Base-by-base conservation (phyloP, 495 filamentous ascomycete species). In the Talaromyces adpressus region DNA sequence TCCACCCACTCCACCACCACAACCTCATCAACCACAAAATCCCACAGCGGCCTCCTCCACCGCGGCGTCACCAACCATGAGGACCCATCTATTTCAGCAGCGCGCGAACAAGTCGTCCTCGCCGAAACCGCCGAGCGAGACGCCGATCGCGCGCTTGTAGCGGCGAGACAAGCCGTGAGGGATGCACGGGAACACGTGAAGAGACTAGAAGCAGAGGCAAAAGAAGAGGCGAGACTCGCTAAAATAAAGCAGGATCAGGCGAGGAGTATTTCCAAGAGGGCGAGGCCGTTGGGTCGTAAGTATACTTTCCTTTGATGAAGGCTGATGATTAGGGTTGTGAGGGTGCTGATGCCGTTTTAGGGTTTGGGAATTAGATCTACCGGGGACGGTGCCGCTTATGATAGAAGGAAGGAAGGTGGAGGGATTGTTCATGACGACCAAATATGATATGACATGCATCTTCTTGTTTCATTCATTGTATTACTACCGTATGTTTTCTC, bases 191-290 rank as follows among this genome's bases (percentile, higher is more conserved):
- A 86, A 32, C 83, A 89, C 63, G 84, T 88, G 7, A 84, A 80
- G 75, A 72, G 73, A 20, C 72, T 90, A 6, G 87, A 89, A 73
- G 72, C 77, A 36, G 87, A 89, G 73, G 87, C 86, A 0, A 76
- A 79, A 60, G 85, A 89, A 70, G 84, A 89, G 58, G 79, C 80
- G n/a, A 70, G 81, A 27, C 66, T 79, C 8, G 87, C 87, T 22
- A 87, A 83, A 76, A 84, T 88, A 53, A 90, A 90, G 80, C 82
- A 87, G 68, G 77, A 80, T 63, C 82, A 89, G 66, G 86, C 85
- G 0, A 82, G 77, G 62, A 77, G 79, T 63, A 82, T 90, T 23
- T 82, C 81, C 30, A 88, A 88, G 82, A 73, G 85, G 27, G 86
- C 82, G n/a, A 82, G 85, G 76, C 77, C 81, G 16, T 81, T 89